Conservation (phyloP, 306 rosid genomes). For the Cucurbita maxima region DNA sequence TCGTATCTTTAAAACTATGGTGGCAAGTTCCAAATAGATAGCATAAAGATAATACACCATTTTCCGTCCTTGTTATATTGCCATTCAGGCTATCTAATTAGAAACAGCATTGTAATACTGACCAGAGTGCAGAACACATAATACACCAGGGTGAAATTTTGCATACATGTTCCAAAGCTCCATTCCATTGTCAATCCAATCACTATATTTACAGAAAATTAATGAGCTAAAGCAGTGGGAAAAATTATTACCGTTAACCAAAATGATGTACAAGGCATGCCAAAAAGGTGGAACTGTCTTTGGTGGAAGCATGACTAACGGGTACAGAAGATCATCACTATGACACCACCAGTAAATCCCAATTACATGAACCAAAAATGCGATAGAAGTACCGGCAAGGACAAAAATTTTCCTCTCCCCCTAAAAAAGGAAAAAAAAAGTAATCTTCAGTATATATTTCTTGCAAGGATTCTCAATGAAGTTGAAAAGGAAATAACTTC, state of each 20-base stretch:
- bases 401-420: slow-evolving; percentile 64
- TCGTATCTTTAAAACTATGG: background rate
- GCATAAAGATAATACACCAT: background rate
- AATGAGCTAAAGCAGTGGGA: background rate
- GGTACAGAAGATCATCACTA: slow-evolving; percentile 58
- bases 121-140: background rate
- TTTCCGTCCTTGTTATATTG: background rate
- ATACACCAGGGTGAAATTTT: background rate
- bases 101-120: background rate
- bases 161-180: background rate
- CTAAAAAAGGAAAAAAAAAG: slow-evolving; percentile 25
- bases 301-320: slow-evolving; percentile 75
- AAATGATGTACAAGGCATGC: slow-evolving; percentile 70
- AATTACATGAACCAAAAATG: slow-evolving; percentile 52
- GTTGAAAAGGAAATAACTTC: background rate
- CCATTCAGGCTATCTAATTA: background rate
- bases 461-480: background rate
- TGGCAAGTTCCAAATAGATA: background rate
- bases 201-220: background rate
- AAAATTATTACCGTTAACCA: slow-evolving; percentile 73
- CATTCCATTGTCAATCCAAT: background rate
- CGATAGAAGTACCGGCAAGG: slow-evolving; percentile 32
- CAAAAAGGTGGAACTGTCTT: slow-evolving; percentile 60
- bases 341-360: slow-evolving; percentile 68
- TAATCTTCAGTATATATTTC: background rate